phyloP scores from a whole-genome alignment of 495 filamentous ascomycete species.

The Penicillium cinerascens region DNA sequence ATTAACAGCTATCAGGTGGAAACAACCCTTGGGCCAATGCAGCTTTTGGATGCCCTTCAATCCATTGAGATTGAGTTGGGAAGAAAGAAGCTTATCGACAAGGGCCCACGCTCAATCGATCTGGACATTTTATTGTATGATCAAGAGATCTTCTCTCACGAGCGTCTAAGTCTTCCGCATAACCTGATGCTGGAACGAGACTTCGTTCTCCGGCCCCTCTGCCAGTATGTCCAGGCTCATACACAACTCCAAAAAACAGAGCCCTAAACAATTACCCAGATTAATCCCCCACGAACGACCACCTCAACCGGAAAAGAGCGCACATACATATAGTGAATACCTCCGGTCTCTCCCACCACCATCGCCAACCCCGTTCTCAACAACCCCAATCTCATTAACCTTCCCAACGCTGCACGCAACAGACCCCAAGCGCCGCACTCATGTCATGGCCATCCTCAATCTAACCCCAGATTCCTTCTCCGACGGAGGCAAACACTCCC shows the following conservation, averaged over 20 bases:
- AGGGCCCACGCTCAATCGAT: slow-evolving; percentile 90
- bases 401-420: slow-evolving; percentile 61
- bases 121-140: slow-evolving; percentile 91
- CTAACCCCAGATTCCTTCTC: slow-evolving; percentile 97
- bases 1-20: slow-evolving; percentile 58
- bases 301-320: slow-evolving; percentile 29
- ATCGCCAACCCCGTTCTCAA: slow-evolving; percentile 53
- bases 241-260: neutral
- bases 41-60: slow-evolving; percentile 76
- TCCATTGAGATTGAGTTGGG: slow-evolving; percentile 75
- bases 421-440: slow-evolving; percentile 61
- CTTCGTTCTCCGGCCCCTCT: slow-evolving; percentile 87
- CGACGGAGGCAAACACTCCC: slow-evolving; percentile 68
- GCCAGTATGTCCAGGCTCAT: slow-evolving; percentile 56
- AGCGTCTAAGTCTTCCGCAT: slow-evolving; percentile 81
- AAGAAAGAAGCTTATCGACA: slow-evolving; percentile 80
- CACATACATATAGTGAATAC: slow-evolving; percentile 44
- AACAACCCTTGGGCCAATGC: slow-evolving; percentile 69
- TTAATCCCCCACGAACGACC: slow-evolving; percentile 60
- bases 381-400: slow-evolving; percentile 61
- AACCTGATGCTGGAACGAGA: slow-evolving; percentile 82
- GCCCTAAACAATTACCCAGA: slow-evolving; percentile 33
- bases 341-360: slow-evolving; percentile 61
- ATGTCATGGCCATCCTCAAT: slow-evolving; percentile 93
- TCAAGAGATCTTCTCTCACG: slow-evolving; percentile 57